Evolutionary conservation across 495 filamentous ascomycete genomes (phyloP), one percentile per base, ranked within the genome.

Genomic region (Mycothermus thermophilus): DNA sequence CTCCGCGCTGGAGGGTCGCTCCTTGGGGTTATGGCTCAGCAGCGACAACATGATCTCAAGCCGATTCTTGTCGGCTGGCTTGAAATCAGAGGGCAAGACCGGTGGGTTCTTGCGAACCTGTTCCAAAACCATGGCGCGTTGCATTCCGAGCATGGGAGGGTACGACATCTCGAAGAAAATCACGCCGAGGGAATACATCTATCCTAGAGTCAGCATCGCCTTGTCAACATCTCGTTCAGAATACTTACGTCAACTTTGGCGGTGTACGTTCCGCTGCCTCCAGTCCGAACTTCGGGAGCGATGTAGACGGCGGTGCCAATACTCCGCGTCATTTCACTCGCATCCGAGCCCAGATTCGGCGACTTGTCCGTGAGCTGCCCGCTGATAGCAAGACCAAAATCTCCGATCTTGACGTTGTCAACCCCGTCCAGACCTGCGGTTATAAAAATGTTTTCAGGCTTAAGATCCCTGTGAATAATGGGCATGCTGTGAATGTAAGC

Each of bases 151-250:
- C 32, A 79, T 75, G 3, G 92, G 65, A 18, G 77, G 66, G 46
- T 86, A 77, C 42, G 81, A 90, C 88, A 97, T 96, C 54, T 97
- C 90, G 45, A 96, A 93, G 57, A 97, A 93, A 38, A 97, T 96
- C 29, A 97, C 80, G 8, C 90, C 90, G 19, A 97, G 62, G 1
- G 92, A 95, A 50, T 85, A 97, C 88, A 97, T 94, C 74, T 82
- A 40, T 5, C 8, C n/a, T 1, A 10, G 13, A 52, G 42, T 11
- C 8, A 30, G 3, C 11, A 24, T 27, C 12, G 18, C 2, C 0
- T 5, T 14, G 4, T 8, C 15, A 15, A 24, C 18, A n/a, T 24
- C 3, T 21, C 16, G 13, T 9, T 30, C 43, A 28, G 32, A 22
- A 33, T 27, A 66, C 77, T 66, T 55, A 79, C 77, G 63, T 96